These are phyloP conservation scores for Chrysopogon serrulatus DNA, from an alignment of 176 grass and related monocot species.

Conservation along the genomic window DNA sequence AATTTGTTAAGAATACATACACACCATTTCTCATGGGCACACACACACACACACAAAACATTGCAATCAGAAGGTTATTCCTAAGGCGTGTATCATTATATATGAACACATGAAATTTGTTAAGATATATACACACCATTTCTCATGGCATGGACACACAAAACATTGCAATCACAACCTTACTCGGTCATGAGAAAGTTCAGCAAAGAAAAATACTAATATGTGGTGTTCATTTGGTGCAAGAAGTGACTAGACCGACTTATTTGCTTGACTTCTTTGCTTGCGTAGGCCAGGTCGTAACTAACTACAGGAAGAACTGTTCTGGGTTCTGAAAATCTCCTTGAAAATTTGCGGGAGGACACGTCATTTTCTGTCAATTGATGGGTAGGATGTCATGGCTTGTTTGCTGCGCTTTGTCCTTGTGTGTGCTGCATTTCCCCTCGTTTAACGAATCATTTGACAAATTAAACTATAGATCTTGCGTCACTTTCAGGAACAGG, in stretches of 20 bases:
- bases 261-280: background rate
- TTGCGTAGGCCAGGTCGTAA: background rate
- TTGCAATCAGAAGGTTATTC: background rate
- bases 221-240: background rate
- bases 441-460: background rate
- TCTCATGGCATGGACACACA: too few species aligned
- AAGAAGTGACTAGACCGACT: background rate
- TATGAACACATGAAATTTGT: background rate
- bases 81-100: background rate
- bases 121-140: background rate
- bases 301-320: background rate
- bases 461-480: background rate
- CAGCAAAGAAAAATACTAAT: background rate
- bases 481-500: background rate
- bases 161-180: background rate
- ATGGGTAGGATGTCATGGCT: background rate
- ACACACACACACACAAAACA: too few species aligned
- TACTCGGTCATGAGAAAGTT: background rate
- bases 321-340: background rate
- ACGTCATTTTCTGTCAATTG: conserved; percentile 13
- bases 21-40: too few species aligned
- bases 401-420: background rate
- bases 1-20: too few species aligned
- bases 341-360: background rate
- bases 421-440: background rate